Percentiles rank a stretch among this genome's conserved stretches.
These are phyloP conservation scores for Linnemannia elongata DNA, from an alignment of 192 early-diverging fungal genomes.

Conservation along the genomic window DNA sequence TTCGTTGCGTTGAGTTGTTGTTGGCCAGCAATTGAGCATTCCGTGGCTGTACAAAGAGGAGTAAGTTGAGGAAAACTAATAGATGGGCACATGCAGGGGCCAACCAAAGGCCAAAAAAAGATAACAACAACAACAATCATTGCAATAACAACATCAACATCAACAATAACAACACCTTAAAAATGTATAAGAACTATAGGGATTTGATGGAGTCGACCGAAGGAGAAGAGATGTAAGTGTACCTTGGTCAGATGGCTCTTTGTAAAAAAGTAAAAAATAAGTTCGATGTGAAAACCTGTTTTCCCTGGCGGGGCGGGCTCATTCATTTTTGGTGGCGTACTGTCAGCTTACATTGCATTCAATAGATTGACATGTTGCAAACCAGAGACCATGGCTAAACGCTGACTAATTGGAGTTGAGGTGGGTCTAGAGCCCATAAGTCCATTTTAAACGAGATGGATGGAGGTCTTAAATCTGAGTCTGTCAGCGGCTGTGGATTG, in stretches of 20 bases:
- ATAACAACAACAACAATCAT: not conserved
- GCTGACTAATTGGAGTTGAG: not conserved
- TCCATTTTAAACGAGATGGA: not conserved
- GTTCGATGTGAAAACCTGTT: not conserved
- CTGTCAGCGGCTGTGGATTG: not conserved
- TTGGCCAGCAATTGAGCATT: not conserved
- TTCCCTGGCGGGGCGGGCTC: not conserved
- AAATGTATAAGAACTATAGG: no score
- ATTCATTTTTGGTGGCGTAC: not conserved
- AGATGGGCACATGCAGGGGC: slow-evolving; percentile 3
- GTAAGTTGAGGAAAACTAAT: not conserved
- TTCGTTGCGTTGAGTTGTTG: not conserved
- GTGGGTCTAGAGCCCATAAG: not conserved
- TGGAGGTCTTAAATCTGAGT: not conserved
- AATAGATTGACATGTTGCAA: not conserved
- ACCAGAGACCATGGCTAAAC: not conserved
- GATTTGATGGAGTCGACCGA: not conserved
- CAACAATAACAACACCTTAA: no score
- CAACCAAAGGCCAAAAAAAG: not conserved
- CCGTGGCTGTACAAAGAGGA: not conserved
- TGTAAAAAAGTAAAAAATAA: not conserved
- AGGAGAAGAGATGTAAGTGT: not conserved
- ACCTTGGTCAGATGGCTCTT: not conserved
- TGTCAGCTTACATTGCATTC: not conserved
- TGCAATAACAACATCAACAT: no score